Evolutionary conservation across 129 eudicot species (phyloP).

Genomic region (Flaveria bidentis): DNA sequence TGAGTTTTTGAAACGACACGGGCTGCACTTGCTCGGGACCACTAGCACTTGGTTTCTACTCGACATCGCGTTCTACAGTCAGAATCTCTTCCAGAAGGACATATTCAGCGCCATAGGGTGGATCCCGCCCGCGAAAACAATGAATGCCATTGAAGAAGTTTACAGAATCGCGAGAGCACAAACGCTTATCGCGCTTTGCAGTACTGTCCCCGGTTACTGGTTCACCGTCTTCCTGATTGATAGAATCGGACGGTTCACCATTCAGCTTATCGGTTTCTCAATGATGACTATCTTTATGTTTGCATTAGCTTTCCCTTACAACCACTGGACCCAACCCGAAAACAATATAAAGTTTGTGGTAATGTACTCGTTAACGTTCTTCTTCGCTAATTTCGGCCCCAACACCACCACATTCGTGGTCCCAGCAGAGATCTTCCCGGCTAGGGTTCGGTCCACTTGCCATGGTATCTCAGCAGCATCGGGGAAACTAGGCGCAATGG

Average conservation of each 20-base stretch:
- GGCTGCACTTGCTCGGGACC: slow-evolving; percentile 46
- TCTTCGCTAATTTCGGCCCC: slow-evolving; percentile 51
- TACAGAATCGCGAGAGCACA: slow-evolving; percentile 45
- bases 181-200: slow-evolving; percentile 48
- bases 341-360: slow-evolving; percentile 44
- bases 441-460: slow-evolving; percentile 47
- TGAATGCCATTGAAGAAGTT: slow-evolving; percentile 49
- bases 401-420: slow-evolving; percentile 49
- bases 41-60: slow-evolving; percentile 45
- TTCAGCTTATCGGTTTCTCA: slow-evolving; percentile 45
- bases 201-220: slow-evolving; percentile 57
- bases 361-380: slow-evolving; percentile 46
- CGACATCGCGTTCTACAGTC: slow-evolving; percentile 46
- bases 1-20: slow-evolving; percentile 39
- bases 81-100: slow-evolving; percentile 48
- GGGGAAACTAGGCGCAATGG: slow-evolving; percentile 48
- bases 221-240: slow-evolving; percentile 49
- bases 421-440: slow-evolving; percentile 51
- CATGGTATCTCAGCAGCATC: slow-evolving; percentile 54
- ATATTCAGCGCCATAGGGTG: slow-evolving; percentile 46
- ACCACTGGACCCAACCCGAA: slow-evolving; percentile 45
- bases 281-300: slow-evolving; percentile 52
- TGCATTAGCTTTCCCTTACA: slow-evolving; percentile 42
- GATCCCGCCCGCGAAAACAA: slow-evolving; percentile 48
- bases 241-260: slow-evolving; percentile 39